Conservation (phyloP, 306 rosid genomes). For the Ochetophila trinervis region DNA sequence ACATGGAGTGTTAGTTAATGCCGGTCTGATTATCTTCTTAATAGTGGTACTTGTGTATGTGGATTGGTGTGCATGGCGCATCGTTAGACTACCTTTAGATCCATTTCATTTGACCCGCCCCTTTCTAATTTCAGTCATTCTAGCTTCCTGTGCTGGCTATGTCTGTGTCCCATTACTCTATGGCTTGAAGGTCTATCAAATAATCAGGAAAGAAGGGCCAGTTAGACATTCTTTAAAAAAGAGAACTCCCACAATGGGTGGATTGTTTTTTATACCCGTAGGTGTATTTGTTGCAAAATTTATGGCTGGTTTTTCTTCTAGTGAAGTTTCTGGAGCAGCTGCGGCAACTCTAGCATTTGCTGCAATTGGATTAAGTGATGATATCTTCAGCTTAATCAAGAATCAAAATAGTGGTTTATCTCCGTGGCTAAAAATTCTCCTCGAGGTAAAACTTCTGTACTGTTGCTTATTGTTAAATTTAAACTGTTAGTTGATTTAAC, state of each 20-base stretch:
- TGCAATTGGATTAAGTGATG: slow-evolving; percentile 76
- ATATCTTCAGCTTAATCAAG: slow-evolving; percentile 55
- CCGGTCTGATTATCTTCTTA: slow-evolving; percentile 56
- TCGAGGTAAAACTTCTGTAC: slow-evolving; percentile 54
- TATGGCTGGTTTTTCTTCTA: slow-evolving; percentile 56
- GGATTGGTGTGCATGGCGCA: slow-evolving; percentile 93
- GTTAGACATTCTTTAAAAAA: slow-evolving; percentile 44
- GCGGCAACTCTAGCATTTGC: slow-evolving; percentile 80
- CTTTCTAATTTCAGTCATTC: slow-evolving; percentile 63
- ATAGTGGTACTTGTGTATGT: slow-evolving; percentile 59
- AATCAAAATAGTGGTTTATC: slow-evolving; percentile 59
- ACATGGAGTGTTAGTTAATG: slow-evolving; percentile 54
- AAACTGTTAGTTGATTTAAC: slow-evolving; percentile 2
- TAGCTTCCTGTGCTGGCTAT: slow-evolving; percentile 78
- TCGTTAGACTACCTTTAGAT: slow-evolving; percentile 76
- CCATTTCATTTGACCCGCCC: slow-evolving; percentile 83
- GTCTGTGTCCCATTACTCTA: slow-evolving; percentile 72
- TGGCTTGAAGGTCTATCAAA: slow-evolving; percentile 54
- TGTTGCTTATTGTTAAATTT: slow-evolving; percentile 17
- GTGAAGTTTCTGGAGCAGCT: slow-evolving; percentile 67
- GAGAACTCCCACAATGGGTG: slow-evolving; percentile 87
- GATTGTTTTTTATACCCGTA: slow-evolving; percentile 75
- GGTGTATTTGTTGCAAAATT: slow-evolving; percentile 68
- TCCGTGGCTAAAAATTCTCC: slow-evolving; percentile 41
- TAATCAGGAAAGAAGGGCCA: slow-evolving; percentile 53